Evolutionary conservation across 2,329 filamentous ascomycete genomes (phyloP).

Genomic region (Botrytis galanthina): DNA sequence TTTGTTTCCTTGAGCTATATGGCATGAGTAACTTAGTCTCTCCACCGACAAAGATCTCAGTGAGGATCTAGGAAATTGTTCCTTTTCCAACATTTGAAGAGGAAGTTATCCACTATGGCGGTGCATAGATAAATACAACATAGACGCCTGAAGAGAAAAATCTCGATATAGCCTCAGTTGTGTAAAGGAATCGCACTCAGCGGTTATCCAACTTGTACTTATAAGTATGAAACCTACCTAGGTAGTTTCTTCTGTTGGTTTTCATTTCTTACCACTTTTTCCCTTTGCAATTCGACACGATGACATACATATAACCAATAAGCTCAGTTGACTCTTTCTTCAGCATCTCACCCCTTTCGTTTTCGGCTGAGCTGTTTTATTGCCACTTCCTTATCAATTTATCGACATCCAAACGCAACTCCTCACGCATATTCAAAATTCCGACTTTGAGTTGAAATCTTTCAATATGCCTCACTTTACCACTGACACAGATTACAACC

Average conservation of each 20-base stretch:
- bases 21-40: not conserved
- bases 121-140: not conserved
- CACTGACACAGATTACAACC: not conserved
- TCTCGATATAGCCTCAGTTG: not conserved
- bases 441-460: not conserved
- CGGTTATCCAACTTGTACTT: not conserved
- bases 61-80: not conserved
- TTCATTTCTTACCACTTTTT: not conserved
- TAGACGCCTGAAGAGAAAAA: not conserved
- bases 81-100: not conserved
- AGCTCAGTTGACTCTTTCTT: not conserved
- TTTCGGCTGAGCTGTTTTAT: not conserved
- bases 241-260: not conserved
- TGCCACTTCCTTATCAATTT: not conserved
- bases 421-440: not conserved
- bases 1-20: not conserved
- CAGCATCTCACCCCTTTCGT: not conserved
- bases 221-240: not conserved
- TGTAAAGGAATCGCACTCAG: not conserved
- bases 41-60: not conserved
- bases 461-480: not conserved
- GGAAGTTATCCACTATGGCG: not conserved
- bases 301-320: not conserved
- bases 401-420: not conserved
- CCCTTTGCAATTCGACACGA: not conserved